A percentile compares a stretch with the other conserved stretches of the same genome.
These are phyloP conservation scores for Lachancea sp. DNA, from an alignment of 805 yeast species.

Conservation along the genomic window DNA sequence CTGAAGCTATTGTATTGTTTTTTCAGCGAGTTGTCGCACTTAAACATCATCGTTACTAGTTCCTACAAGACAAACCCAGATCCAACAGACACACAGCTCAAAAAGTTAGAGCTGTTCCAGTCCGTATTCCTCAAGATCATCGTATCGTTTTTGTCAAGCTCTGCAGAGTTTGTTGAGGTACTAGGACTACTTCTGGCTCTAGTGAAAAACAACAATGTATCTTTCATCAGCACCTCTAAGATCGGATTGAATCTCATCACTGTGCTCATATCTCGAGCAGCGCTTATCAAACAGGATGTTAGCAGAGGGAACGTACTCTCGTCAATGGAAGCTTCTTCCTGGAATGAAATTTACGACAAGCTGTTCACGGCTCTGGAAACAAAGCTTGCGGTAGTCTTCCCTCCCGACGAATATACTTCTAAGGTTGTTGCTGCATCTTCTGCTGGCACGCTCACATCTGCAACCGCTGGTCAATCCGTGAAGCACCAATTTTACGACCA, in stretches of 20 bases:
- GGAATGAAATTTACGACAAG: conserved; percentile 78
- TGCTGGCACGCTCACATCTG: conserved; percentile 9
- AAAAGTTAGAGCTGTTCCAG: conserved; percentile 71
- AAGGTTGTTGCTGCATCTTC: conserved; percentile 15
- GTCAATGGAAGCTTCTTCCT: conserved; percentile 40
- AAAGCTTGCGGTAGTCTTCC: conserved; percentile 72
- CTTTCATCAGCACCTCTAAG: conserved; percentile 50
- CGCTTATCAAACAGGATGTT: conserved; percentile 81
- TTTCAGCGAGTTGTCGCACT: conserved; percentile 71
- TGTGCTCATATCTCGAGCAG: conserved; percentile 86
- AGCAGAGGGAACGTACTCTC: conserved; percentile 35
- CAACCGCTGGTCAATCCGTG: conserved; percentile 21
- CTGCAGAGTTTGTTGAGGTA: conserved; percentile 72
- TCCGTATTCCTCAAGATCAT: conserved; percentile 75
- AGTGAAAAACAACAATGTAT: conserved; percentile 62
- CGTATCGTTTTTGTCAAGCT: conserved; percentile 71
- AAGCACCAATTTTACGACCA: conserved; percentile 45
- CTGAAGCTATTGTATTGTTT: conserved; percentile 69
- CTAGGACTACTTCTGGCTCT: conserved; percentile 66
- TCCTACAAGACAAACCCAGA: conserved; percentile 63
- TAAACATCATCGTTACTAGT: conserved; percentile 71
- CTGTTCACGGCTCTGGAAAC: conserved; percentile 76
- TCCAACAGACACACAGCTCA: conserved; percentile 46
- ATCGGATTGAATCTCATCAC: conserved; percentile 84
- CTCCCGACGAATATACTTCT: conserved; percentile 44